Conservation (phyloP, 2,329 filamentous ascomycete species). For the Arthrobotrys sinensis region DNA sequence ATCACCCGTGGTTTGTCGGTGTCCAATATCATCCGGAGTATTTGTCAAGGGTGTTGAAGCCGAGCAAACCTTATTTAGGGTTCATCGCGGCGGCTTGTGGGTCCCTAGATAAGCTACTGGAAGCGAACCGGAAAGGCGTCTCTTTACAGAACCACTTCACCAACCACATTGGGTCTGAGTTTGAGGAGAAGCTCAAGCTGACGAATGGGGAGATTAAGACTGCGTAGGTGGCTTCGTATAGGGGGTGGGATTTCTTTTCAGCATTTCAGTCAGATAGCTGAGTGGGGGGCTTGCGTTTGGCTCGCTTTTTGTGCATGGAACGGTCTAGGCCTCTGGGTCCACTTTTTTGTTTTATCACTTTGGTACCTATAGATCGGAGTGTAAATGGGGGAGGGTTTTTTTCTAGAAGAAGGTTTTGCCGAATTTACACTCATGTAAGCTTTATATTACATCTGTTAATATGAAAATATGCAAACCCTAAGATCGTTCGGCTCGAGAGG, state of each 20-base stretch:
- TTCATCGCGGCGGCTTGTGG: constrained; percentile 85
- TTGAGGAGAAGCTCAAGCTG: constrained; percentile 45
- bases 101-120: constrained; percentile 70
- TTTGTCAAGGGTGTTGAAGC: constrained; percentile 80
- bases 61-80: constrained; percentile 83
- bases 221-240: not conserved
- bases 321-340: not conserved
- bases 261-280: not conserved
- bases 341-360: constrained; percentile 2
- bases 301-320: not conserved
- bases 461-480: not conserved
- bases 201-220: constrained; percentile 39
- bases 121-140: constrained; percentile 39
- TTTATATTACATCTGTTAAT: constrained; percentile 3
- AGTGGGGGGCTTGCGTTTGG: not conserved
- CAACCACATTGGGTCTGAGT: constrained; percentile 45
- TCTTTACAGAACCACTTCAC: constrained; percentile 54
- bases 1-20: constrained; percentile 87
- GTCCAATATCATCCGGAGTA: constrained; percentile 95
- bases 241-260: not conserved
- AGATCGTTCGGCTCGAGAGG: not conserved
- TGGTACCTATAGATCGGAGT: constrained; percentile 20
- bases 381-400: not conserved
- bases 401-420: constrained; percentile 7
- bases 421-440: constrained; percentile 12